These are phyloP conservation scores for Saccharum hybrid DNA, from an alignment of 202 grass and related monocot species.

Conservation along the genomic window DNA sequence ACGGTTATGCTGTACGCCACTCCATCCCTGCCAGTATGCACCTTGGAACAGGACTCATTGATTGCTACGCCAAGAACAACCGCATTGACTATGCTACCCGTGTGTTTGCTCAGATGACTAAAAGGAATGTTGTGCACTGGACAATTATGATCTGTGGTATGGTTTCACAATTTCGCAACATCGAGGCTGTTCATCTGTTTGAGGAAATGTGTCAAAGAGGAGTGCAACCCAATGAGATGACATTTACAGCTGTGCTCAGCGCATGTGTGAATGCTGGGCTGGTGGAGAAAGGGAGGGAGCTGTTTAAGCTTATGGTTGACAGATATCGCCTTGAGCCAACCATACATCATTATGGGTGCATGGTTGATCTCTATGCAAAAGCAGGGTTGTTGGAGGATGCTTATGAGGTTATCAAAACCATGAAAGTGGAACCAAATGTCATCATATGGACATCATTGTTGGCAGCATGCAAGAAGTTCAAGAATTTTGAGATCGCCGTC, in stretches of 20 bases:
- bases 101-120: constrained; percentile 49
- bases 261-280: constrained; percentile 63
- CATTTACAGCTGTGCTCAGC: constrained; percentile 61
- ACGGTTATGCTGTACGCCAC: constrained; percentile 49
- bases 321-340: constrained; percentile 58
- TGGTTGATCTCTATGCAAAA: constrained; percentile 75
- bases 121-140: constrained; percentile 61
- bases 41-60: constrained; percentile 64
- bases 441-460: constrained; percentile 73
- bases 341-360: constrained; percentile 78
- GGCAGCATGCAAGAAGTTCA: constrained; percentile 59
- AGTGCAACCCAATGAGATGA: constrained; percentile 58
- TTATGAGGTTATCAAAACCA: constrained; percentile 68
- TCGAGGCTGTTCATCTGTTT: constrained; percentile 54
- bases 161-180: constrained; percentile 40
- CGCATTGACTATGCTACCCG: constrained; percentile 47
- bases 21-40: constrained; percentile 15
- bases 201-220: constrained; percentile 53
- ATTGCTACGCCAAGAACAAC: constrained; percentile 56
- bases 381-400: constrained; percentile 72
- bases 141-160: constrained; percentile 67
- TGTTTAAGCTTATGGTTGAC: constrained; percentile 63
- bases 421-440: constrained; percentile 66
- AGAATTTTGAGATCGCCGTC: constrained; percentile 68
- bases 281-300: constrained; percentile 57